These are phyloP conservation scores for Fraxinus dipetala DNA, from an alignment of 305 asterid species.

Conservation along the genomic window DNA sequence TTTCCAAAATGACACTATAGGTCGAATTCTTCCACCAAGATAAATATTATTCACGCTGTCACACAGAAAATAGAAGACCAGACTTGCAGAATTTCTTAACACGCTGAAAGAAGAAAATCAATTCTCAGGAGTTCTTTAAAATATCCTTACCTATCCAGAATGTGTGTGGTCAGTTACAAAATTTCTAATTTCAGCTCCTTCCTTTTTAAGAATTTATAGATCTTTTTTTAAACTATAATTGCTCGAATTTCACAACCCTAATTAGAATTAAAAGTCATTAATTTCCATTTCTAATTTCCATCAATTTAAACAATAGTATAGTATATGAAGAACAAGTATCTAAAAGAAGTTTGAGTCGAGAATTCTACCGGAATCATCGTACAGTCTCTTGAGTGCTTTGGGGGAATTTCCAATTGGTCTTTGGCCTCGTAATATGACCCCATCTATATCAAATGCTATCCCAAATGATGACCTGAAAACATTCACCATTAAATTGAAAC, in stretches of 20 bases:
- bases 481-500: background rate
- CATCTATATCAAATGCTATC: slow-evolving; percentile 66
- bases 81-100: background rate
- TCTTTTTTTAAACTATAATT: background rate
- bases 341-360: background rate
- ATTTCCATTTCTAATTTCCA: background rate
- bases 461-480: slow-evolving; percentile 41
- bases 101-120: background rate
- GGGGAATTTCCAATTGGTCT: slow-evolving; percentile 58
- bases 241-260: background rate
- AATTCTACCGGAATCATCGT: slow-evolving; percentile 43
- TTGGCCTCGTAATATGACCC: slow-evolving; percentile 55
- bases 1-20: background rate
- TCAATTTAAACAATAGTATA: background rate
- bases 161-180: background rate
- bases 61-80: background rate
- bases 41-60: background rate
- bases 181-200: background rate
- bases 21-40: background rate
- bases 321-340: background rate
- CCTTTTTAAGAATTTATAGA: background rate
- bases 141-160: background rate
- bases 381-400: slow-evolving; percentile 47
- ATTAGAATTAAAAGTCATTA: background rate
- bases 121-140: background rate